These are phyloP conservation scores for Citrus medica DNA, from an alignment of 345 rosid species.

Conservation along the genomic window DNA sequence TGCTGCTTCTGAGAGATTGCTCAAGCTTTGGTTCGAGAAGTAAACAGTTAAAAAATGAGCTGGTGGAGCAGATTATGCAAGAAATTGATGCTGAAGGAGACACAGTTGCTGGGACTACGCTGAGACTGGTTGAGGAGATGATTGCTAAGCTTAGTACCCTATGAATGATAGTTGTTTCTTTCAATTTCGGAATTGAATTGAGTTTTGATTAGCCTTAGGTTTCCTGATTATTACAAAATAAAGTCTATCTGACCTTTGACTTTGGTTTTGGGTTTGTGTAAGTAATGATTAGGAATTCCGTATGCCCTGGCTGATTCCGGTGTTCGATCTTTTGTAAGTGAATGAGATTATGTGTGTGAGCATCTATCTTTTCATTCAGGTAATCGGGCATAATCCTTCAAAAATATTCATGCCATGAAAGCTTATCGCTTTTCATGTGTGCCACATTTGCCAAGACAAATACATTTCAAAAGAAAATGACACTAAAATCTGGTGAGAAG, in stretches of 20 bases:
- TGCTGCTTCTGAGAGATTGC: conserved; percentile 63
- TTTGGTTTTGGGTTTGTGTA: background rate
- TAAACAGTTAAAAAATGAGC: conserved; percentile 42
- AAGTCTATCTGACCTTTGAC: background rate
- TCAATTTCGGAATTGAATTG: no score
- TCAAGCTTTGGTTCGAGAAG: conserved; percentile 25
- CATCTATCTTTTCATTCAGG: no score
- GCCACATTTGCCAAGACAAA: no score
- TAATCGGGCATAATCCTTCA: no score
- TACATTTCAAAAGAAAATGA: background rate
- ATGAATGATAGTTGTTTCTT: background rate
- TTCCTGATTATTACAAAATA: background rate
- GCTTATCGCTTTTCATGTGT: no score
- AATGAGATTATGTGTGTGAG: no score
- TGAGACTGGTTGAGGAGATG: conserved; percentile 71
- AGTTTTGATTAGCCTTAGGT: background rate
- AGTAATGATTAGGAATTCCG: background rate
- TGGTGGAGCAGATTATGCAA: conserved; percentile 58
- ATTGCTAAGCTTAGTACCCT: conserved; percentile 63
- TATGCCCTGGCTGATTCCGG: background rate
- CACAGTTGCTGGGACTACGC: conserved; percentile 33
- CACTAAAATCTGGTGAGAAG: background rate
- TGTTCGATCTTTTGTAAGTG: background rate
- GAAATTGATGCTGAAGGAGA: conserved; percentile 72
- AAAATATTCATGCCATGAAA: no score